Conservation (phyloP, 2,329 filamentous ascomycete genomes). For the Sclerotiophoma versabilis region DNA sequence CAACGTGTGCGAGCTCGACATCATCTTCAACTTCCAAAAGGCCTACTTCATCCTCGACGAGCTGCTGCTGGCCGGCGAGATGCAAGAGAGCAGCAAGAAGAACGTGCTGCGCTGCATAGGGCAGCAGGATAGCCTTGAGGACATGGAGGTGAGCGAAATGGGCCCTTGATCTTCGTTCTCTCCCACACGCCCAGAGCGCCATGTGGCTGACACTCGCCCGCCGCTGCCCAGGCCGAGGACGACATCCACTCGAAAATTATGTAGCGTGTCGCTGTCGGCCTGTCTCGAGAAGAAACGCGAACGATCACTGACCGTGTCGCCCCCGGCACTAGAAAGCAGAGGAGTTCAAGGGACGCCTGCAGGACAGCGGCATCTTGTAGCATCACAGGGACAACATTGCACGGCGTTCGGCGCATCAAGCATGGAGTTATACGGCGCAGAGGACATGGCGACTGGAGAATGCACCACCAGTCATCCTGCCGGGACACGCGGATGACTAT, state of each 20-base stretch:
- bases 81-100: conserved; percentile 99
- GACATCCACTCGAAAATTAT: conserved; percentile 86
- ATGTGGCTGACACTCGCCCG: conserved; percentile 51
- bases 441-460: conserved; percentile 38
- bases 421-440: conserved; percentile 16
- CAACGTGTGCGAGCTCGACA: conserved; percentile 98
- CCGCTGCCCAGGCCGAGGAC: conserved; percentile 76
- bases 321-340: conserved; percentile 40
- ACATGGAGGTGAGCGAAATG: conserved; percentile 88
- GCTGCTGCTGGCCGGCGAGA: conserved; percentile 89
- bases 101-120: conserved; percentile 95
- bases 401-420: conserved; percentile 21
- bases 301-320: conserved; percentile 38
- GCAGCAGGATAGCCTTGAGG: conserved; percentile 96
- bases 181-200: conserved; percentile 35
- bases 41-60: conserved; percentile 99
- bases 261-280: conserved; percentile 53
- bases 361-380: conserved; percentile 42
- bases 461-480: conserved; percentile 47
- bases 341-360: conserved; percentile 39
- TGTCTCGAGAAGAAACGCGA: conserved; percentile 24
- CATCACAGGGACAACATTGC: conserved; percentile 27
- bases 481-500: conserved; percentile 47
- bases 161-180: conserved; percentile 15
- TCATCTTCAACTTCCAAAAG: conserved; percentile 99